Base-by-base conservation (phyloP, 1,284 basidiomycete genomes). In the Bjerkandera adusta region DNA sequence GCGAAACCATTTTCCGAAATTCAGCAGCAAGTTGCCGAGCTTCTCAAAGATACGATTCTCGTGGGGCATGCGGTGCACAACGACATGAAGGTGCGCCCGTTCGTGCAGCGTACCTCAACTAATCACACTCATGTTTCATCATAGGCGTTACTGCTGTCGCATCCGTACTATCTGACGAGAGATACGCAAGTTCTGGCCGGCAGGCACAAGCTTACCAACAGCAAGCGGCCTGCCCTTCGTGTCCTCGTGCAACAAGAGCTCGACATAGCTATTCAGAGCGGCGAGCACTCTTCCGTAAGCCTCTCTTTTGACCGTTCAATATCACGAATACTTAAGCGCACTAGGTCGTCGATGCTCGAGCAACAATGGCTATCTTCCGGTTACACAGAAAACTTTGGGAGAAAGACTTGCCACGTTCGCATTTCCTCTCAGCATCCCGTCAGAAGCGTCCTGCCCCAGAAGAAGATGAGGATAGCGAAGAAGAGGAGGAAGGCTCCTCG, bases 21-120 rank as follows among this genome's bases (percentile, higher is more conserved):
- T 0, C 93, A 97, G 62, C 77, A 84, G 57, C 67, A 77, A 47
- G 93, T 97, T 0, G 81, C 92, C 0, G 82, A 80, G 22, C 58
- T 98, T 12, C 66, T 97, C 15, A 81, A 90, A 52, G 92, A 86
- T 45, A 77, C 85, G 38, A 81, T 97, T 29, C 65, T 99, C n/a
- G 77, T 99, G 5, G 97, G 96, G 1, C 96, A 99, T 63, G 95
- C 96, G 0, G 75, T 99, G 5, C 77, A 88, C 57, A 95, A 99
- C 57, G 96, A 99, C 68, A 72, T 97, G 18, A 89, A 92, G 70
- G 91, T 86, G 49, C 37, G 72, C n/a, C n/a, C n/a, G 45, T 3
- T 54, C 4, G 34, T 32, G 33, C 2, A 18, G 8, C 18, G 27
- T 40, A 20, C 30, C 8, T 30, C 45, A 33, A 48, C 16, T 13